These are phyloP conservation scores for Colletotrichum musicola DNA, from an alignment of 2,329 filamentous ascomycete genomes.

Conservation along the genomic window DNA sequence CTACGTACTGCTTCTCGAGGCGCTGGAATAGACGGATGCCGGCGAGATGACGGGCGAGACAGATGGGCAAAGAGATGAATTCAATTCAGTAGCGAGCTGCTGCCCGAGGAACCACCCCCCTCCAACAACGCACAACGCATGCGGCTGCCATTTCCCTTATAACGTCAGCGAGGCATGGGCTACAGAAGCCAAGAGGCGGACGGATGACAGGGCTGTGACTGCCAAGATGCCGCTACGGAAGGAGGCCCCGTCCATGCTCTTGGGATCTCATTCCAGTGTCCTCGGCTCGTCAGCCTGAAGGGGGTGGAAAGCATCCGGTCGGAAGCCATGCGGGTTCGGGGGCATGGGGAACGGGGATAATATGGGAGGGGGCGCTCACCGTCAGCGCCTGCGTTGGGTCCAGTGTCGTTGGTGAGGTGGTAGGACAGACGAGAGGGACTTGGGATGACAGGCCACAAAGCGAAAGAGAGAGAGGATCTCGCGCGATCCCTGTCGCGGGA, in stretches of 20 bases:
- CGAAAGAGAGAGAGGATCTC: constrained; percentile 17
- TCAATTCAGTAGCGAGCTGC: not conserved
- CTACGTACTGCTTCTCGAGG: not conserved
- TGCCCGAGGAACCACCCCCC: not conserved
- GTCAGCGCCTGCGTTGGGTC: constrained; percentile 15
- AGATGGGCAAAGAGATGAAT: not conserved
- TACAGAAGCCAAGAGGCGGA: constrained; percentile 28
- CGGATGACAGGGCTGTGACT: constrained; percentile 35
- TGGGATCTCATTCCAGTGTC: constrained; percentile 22
- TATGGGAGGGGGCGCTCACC: constrained; percentile 12
- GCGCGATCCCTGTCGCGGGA: constrained; percentile 20
- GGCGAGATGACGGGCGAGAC: not conserved
- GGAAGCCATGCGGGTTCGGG: constrained; percentile 19
- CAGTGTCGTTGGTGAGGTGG: constrained; percentile 12
- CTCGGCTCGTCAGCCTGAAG: constrained; percentile 22
- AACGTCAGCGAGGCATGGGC: constrained; percentile 20
- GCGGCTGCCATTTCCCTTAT: constrained; percentile 36
- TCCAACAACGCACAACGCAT: constrained; percentile 13
- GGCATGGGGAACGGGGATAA: constrained; percentile 5
- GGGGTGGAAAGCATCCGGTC: not conserved
- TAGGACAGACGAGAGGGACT: not conserved
- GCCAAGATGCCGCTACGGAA: constrained; percentile 36
- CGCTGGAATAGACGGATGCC: not conserved
- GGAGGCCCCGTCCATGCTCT: constrained; percentile 28
- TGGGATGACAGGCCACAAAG: constrained; percentile 27